Evolutionary conservation across 176 grass and related monocot genomes (phyloP), one percentile per base, ranked within the genome.

Genomic region (Alloteropsis semialata): DNA sequence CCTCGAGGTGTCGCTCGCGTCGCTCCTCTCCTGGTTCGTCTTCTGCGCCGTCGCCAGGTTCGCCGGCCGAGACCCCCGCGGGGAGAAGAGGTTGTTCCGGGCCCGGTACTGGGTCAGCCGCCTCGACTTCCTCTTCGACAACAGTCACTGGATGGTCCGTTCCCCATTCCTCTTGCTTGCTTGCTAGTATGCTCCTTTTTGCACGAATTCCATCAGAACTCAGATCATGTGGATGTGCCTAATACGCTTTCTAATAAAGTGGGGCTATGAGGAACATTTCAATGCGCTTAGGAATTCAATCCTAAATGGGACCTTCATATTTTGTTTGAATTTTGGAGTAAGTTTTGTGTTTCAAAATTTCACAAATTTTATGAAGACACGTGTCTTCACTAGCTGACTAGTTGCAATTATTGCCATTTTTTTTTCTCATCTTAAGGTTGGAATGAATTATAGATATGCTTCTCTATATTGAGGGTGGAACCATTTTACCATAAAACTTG

Each of bases 61-160:
- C 84, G 69, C 27, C 50, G 85, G 84, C 30, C 69, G 66, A 27
- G 76, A 90, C 60, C 87, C 75, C 66, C 14, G 80, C 15, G 81
- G 82, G 19, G 92, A 63, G 34, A 75, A 59, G 75, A 66, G 76
- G 55, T 22, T 94, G 69, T 95, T 98, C 81, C 89, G 88, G 22
- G 63, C 92, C 7, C 84, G 92, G 12, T 90, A 88, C 90, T 93
- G 88, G 88, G 77, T 98, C 86, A 84, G 92, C 91, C 89, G 85
- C 45, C 51, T 95, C 57, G 96, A 98, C 66, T 86, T 45, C 84
- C 33, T 93, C 86, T 98, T 91, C 62, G 76, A 95, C 83, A 93
- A 81, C 64, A 82, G 57, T 49, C 96, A 98, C 81, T 88, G 96
- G 92, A 59, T 84, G 89, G 96, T 98, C 18, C 53, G 72, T 67